Evolutionary conservation across 2,329 filamentous ascomycete genomes (phyloP).

Genomic region (Fusarium miscanthi): DNA sequence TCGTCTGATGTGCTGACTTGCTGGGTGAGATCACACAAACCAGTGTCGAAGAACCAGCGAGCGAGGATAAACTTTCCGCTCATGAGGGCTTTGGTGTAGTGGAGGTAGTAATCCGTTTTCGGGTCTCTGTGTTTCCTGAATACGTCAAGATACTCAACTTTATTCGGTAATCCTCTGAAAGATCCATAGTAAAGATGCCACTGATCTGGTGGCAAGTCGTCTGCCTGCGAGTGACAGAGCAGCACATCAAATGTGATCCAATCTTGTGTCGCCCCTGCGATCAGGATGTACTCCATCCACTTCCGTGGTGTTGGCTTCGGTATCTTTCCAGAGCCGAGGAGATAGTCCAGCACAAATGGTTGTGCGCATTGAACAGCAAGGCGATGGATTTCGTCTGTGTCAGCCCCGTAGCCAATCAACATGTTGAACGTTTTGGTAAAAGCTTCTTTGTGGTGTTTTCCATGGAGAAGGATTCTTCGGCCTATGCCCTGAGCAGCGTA

Average conservation of each 20-base stretch:
- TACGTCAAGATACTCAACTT: fast-evolving
- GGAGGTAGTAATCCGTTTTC: fast-evolving
- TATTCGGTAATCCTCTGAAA: fast-evolving
- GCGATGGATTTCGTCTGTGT: fast-evolving
- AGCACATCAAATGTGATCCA: neutral
- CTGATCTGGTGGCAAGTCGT: fast-evolving
- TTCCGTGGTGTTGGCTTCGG: neutral
- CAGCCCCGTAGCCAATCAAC: neutral
- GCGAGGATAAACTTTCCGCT: neutral
- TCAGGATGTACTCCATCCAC: neutral
- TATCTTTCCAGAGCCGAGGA: neutral
- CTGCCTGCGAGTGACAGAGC: neutral
- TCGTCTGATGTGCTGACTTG: neutral
- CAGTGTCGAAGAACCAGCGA: neutral
- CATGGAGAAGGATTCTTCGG: fast-evolving
- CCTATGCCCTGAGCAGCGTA: neutral
- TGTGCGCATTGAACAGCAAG: neutral
- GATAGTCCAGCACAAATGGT: neutral
- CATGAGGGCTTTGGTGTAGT: neutral
- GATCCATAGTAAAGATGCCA: neutral
- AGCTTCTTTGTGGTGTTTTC: neutral
- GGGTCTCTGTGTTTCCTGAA: neutral
- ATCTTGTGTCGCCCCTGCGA: neutral
- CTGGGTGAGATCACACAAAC: fast-evolving
- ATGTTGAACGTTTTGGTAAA: neutral